Conservation (phyloP, 108 stramenopile species). For the Nannochloropsis oceanica region DNA sequence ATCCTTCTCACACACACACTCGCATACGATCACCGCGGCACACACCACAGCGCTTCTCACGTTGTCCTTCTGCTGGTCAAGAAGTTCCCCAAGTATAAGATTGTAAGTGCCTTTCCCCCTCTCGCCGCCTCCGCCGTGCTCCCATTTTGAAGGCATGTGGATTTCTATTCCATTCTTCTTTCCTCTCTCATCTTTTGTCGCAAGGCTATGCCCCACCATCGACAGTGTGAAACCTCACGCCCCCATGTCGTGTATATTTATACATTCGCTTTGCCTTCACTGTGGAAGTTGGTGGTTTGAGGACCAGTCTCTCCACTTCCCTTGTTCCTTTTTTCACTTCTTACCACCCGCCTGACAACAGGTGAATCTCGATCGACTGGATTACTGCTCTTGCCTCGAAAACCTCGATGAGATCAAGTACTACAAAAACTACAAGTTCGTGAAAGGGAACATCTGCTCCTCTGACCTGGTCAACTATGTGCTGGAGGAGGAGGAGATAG, state of each 20-base stretch:
- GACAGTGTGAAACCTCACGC: too few relatives aligned
- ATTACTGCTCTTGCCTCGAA: slow-evolving; percentile 91
- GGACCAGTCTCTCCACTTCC: too few relatives aligned
- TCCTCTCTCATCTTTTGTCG: neutral
- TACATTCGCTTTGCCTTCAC: too few relatives aligned
- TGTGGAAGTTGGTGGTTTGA: too few relatives aligned
- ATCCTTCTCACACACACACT: neutral
- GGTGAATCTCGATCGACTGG: slow-evolving; percentile 82
- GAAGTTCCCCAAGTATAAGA: slow-evolving; percentile 90
- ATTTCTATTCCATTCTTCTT: neutral
- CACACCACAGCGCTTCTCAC: slow-evolving; percentile 69
- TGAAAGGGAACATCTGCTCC: slow-evolving; percentile 87
- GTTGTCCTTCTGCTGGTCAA: slow-evolving; percentile 77
- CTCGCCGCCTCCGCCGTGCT: too few relatives aligned
- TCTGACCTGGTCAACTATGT: slow-evolving; percentile 86
- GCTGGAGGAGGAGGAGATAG: slow-evolving; percentile 74
- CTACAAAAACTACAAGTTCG: slow-evolving; percentile 87
- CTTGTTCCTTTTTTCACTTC: too few relatives aligned
- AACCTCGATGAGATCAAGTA: slow-evolving; percentile 58
- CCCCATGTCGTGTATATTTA: too few relatives aligned
- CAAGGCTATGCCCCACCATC: too few relatives aligned
- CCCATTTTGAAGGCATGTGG: neutral
- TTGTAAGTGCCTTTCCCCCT: slow-evolving; percentile 25
- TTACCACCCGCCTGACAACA: neutral
- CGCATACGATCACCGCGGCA: neutral